Evolutionary conservation across 352 stramenopile genomes (phyloP), one percentile per base, ranked within the genome.

Genomic region (Pythium sukuiense): DNA sequence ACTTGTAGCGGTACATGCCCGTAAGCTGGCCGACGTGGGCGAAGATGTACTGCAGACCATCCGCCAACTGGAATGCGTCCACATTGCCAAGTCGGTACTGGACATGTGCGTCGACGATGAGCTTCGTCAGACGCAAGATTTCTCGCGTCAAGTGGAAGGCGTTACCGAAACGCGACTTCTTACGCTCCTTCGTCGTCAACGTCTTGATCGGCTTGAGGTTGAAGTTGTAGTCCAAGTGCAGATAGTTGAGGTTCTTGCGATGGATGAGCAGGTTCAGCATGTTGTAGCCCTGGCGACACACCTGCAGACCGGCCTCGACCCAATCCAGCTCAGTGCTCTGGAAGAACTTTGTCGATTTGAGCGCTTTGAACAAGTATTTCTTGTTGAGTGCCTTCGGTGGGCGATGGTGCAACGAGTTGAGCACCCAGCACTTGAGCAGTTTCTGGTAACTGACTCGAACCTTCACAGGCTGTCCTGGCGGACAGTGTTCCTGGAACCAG

Each of bases 171-270:
- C 96, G 90, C 62, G 92, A 99, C 73, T 99, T 99, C 76, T 99
- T 99, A 33, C 98, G 85, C 72, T 99, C 98, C 78, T 99, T 99
- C 2, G 98, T 99, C 12, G 98, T 99, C 59, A 99, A 81, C 33
- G 98, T 99, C 86, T 99, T 99, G 79, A 98, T 99, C 5, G 98
- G 98, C 79, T 99, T 99, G n/a, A 99, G 76, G 80, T 99, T 99
- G 74, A 99, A 99, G 74, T 99, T 99, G 90, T 99, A 99, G 77
- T 99, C 98, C 67, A 99, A 85, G 81, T 99, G 98, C 37, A 99
- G 80, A 74, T 99, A 99, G 73, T 99, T 99, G 16, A 99, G 78
- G 71, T 99, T 98, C 76, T 99, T 99, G 54, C 98, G 89, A 71
- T 99, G 97, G 69, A 99, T 99, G 29, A 99, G 76, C 57, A 99